These are phyloP conservation scores for Urochloa ruziziensis DNA, from an alignment of 176 grass and related monocot genomes.

Conservation along the genomic window DNA sequence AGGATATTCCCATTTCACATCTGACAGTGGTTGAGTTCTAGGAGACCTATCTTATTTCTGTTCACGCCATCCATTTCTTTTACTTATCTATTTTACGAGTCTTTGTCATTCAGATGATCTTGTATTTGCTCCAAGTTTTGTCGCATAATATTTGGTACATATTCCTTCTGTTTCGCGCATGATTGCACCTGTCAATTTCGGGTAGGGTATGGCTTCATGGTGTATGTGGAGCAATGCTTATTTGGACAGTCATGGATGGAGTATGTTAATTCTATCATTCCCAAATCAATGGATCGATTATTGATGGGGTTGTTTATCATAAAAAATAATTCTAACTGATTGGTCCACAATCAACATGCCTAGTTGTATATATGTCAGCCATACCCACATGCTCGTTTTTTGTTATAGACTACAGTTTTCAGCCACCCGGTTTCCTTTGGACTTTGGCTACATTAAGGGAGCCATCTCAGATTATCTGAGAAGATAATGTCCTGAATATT, in stretches of 20 bases:
- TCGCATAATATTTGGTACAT: neutral
- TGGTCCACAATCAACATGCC: neutral
- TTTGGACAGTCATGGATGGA: constrained; percentile 12
- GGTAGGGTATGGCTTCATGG: neutral
- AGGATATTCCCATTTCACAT: constrained; percentile 6
- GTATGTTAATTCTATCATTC: neutral
- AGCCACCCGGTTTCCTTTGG: neutral
- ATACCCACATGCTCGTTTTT: neutral
- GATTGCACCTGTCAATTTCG: neutral
- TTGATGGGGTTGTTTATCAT: neutral
- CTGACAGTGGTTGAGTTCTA: neutral
- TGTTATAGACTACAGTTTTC: neutral
- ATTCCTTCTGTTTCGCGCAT: neutral
- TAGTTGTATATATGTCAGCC: neutral
- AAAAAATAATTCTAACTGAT: neutral
- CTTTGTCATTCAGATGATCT: neutral
- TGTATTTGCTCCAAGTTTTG: neutral
- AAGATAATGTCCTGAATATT: neutral
- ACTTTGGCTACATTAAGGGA: neutral
- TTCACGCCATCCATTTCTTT: neutral
- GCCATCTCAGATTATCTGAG: neutral
- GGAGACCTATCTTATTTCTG: neutral
- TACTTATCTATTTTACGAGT: neutral
- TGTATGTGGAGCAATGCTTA: neutral
- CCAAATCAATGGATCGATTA: neutral